A percentile compares a stretch with the other conserved stretches of the same genome.
These are phyloP conservation scores for Hypsizygus ulmarius DNA, from an alignment of 1,284 basidiomycete genomes.

Conservation along the genomic window DNA sequence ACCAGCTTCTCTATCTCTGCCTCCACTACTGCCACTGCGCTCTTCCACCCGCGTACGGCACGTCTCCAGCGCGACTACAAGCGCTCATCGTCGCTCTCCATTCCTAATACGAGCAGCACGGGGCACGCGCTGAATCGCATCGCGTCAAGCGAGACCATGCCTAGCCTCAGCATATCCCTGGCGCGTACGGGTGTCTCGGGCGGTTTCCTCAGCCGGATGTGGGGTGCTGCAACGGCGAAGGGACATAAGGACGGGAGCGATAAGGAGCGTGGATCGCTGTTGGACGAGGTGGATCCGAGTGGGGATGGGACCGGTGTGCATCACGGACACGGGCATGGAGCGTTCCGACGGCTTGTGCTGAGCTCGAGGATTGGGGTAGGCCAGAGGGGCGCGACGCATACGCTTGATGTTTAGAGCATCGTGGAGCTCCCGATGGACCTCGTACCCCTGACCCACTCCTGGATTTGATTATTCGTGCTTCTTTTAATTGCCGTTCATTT, in stretches of 20 bases:
- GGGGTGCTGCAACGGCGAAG: conserved; percentile 56
- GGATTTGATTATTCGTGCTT: conserved; percentile 14
- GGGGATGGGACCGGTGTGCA: conserved; percentile 23
- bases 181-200: conserved; percentile 36
- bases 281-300: conserved; percentile 13
- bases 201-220: conserved; percentile 64
- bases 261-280: conserved; percentile 22
- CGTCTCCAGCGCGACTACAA: conserved; percentile 25
- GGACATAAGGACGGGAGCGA: conserved; percentile 26
- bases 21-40: conserved; percentile 17
- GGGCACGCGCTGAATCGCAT: conserved; percentile 22
- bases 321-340: conserved; percentile 26
- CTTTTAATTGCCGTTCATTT: conserved; percentile 13
- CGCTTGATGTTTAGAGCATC: conserved; percentile 16
- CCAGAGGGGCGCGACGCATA: conserved; percentile 15
- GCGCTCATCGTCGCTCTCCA: conserved; percentile 27
- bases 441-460: background rate
- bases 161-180: conserved; percentile 27
- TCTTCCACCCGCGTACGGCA: conserved; percentile 20
- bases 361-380: conserved; percentile 15
- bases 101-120: conserved; percentile 13
- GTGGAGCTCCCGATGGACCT: background rate
- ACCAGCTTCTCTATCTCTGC: no score
- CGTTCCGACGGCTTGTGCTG: conserved; percentile 28
- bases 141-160: conserved; percentile 42